These are phyloP conservation scores for Candida pseudofarinosa DNA, from an alignment of 805 yeast genomes.

Conservation along the genomic window DNA sequence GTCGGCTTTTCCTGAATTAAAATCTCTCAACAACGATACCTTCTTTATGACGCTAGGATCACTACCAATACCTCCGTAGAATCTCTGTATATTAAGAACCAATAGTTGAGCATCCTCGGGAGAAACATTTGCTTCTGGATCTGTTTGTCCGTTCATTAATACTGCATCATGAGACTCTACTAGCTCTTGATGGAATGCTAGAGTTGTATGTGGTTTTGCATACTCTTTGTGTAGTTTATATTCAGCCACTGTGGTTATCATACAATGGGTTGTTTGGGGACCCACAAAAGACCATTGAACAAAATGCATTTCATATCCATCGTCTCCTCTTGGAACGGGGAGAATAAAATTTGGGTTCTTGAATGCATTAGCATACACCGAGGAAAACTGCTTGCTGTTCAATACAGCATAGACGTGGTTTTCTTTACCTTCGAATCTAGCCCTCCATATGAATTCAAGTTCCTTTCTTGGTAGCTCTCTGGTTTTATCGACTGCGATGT, in stretches of 20 bases:
- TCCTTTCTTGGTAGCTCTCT: conserved; percentile 53
- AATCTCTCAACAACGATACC: conserved; percentile 54
- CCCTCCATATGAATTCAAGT: conserved; percentile 82
- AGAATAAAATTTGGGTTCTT: conserved; percentile 80
- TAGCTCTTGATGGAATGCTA: conserved; percentile 82
- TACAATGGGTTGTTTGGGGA: conserved; percentile 76
- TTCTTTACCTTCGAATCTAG: conserved; percentile 65
- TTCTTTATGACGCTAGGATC: conserved; percentile 44
- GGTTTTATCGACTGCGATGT: conserved; percentile 65
- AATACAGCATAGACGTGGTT: conserved; percentile 64
- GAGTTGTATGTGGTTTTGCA: conserved; percentile 92
- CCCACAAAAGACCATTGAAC: conserved; percentile 93
- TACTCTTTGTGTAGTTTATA: conserved; percentile 85
- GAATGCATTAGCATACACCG: conserved; percentile 61
- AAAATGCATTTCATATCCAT: conserved; percentile 77
- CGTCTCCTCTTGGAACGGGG: conserved; percentile 66
- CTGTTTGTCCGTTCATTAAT: conserved; percentile 83
- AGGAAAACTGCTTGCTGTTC: conserved; percentile 54
- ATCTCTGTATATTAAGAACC: conserved; percentile 71
- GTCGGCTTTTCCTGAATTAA: conserved; percentile 63
- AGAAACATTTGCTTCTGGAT: conserved; percentile 62
- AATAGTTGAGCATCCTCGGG: conserved; percentile 75
- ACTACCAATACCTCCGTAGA: conserved; percentile 63
- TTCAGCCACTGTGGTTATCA: conserved; percentile 88
- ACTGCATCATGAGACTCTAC: conserved; percentile 55